Evolutionary conservation across 768 basidiomycete genomes (phyloP).

Genomic region (Suillus cothurnatus): DNA sequence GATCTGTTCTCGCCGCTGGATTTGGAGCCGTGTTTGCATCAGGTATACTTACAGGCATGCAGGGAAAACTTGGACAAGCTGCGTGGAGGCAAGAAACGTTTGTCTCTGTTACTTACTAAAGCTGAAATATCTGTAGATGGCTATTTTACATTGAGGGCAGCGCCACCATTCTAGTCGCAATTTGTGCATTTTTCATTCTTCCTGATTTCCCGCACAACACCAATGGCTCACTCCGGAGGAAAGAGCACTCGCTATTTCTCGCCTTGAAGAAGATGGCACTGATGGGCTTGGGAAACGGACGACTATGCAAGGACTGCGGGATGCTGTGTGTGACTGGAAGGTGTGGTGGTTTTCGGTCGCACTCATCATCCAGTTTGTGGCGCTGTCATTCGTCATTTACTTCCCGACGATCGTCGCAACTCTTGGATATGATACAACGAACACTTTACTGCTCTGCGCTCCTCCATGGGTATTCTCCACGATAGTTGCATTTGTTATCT

Average conservation of each 20-base stretch:
- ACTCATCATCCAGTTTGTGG: slow-evolving; percentile 15
- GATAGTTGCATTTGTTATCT: slow-evolving; percentile 30
- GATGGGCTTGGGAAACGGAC: slow-evolving; percentile 22
- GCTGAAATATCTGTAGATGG: slow-evolving; percentile 9
- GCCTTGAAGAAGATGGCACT: slow-evolving; percentile 31
- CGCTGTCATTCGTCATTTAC: slow-evolving; percentile 26
- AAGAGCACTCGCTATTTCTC: slow-evolving; percentile 31
- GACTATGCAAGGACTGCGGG: slow-evolving; percentile 32
- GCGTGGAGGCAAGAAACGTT: slow-evolving; percentile 40
- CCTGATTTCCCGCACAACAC: slow-evolving; percentile 41
- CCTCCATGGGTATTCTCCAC: slow-evolving; percentile 40
- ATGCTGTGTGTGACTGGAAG: slow-evolving; percentile 44
- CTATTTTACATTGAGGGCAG: slow-evolving; percentile 35
- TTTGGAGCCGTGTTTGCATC: slow-evolving; percentile 47
- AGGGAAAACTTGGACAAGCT: slow-evolving; percentile 39
- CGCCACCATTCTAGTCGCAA: slow-evolving; percentile 34
- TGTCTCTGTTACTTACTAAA: not conserved
- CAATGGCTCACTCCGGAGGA: slow-evolving; percentile 32
- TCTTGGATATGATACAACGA: slow-evolving; percentile 38
- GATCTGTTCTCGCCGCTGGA: slow-evolving; percentile 45
- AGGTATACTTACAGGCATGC: slow-evolving; percentile 44
- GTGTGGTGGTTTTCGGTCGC: slow-evolving; percentile 40
- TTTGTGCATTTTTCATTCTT: slow-evolving; percentile 37
- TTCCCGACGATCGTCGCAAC: slow-evolving; percentile 33
- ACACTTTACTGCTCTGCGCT: slow-evolving; percentile 43